These are phyloP conservation scores for Kwoniella shivajii DNA, from an alignment of 1,284 basidiomycete genomes.

Conservation along the genomic window DNA sequence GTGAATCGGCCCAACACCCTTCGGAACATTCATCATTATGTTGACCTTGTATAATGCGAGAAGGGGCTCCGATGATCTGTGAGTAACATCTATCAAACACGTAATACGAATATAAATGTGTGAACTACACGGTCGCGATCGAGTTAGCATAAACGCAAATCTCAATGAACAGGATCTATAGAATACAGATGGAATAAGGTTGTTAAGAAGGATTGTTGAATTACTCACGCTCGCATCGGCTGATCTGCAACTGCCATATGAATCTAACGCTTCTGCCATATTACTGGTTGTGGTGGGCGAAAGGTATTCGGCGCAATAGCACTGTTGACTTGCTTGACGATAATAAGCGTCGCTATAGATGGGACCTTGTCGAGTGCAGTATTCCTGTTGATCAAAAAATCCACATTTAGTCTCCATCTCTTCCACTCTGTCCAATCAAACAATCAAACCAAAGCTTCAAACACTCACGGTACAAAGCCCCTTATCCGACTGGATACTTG, in stretches of 20 bases:
- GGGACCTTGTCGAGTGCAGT: neutral
- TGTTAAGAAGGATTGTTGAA: neutral
- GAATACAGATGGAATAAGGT: neutral
- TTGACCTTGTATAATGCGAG: neutral
- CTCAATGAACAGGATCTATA: neutral
- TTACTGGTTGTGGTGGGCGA: neutral
- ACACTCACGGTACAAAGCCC: too few species aligned
- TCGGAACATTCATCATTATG: neutral
- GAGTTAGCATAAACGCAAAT: neutral
- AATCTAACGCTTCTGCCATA: neutral
- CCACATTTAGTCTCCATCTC: neutral
- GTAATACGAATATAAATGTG: neutral
- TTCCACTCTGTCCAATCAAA: too few species aligned
- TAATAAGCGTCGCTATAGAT: neutral
- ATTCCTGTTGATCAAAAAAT: neutral
- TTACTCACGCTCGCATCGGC: neutral
- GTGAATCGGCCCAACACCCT: neutral
- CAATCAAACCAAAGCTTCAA: too few species aligned
- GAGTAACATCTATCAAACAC: neutral
- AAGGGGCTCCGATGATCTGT: neutral
- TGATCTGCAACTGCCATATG: neutral
- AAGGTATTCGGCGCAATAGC: neutral
- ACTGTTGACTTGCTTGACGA: neutral
- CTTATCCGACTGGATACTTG: neutral
- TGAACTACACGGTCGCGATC: neutral